Evolutionary conservation across 257 asterid species (phyloP).

Genomic region (Solanum ossicruentum): DNA sequence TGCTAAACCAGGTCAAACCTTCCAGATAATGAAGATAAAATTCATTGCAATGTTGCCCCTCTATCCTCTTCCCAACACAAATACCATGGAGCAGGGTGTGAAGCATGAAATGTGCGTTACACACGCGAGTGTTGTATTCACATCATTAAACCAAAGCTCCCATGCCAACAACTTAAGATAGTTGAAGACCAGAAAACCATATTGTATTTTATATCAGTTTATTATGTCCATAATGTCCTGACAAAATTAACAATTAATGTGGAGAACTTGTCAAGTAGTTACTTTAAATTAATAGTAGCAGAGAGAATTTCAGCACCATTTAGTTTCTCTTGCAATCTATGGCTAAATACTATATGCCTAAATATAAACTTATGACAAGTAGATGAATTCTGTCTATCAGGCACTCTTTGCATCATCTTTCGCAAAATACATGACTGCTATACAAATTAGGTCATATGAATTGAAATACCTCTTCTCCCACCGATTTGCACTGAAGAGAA

Average conservation of each 20-base stretch:
- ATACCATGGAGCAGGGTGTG: not conserved
- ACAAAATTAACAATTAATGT: not conserved
- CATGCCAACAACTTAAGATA: not conserved
- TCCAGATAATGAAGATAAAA: not conserved
- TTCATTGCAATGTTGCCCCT: not conserved
- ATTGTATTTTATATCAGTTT: not conserved
- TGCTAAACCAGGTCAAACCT: not conserved
- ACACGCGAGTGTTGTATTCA: not conserved
- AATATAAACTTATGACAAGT: not conserved
- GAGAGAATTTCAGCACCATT: not conserved
- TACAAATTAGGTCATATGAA: not conserved
- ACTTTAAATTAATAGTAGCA: not conserved
- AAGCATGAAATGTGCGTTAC: not conserved
- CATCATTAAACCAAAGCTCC: not conserved
- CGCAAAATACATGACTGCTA: not conserved
- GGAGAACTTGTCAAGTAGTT: not conserved
- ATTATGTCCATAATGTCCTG: not conserved
- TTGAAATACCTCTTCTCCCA: slow-evolving; percentile 76
- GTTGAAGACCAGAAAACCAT: not conserved
- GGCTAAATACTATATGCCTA: not conserved
- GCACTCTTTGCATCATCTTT: not conserved
- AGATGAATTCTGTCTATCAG: not conserved
- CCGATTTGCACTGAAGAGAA: slow-evolving; percentile 85
- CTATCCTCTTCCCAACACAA: not conserved
- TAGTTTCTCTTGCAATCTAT: not conserved